Conservation (phyloP, 2,329 filamentous ascomycete species). For the Clarireedia sp. region DNA sequence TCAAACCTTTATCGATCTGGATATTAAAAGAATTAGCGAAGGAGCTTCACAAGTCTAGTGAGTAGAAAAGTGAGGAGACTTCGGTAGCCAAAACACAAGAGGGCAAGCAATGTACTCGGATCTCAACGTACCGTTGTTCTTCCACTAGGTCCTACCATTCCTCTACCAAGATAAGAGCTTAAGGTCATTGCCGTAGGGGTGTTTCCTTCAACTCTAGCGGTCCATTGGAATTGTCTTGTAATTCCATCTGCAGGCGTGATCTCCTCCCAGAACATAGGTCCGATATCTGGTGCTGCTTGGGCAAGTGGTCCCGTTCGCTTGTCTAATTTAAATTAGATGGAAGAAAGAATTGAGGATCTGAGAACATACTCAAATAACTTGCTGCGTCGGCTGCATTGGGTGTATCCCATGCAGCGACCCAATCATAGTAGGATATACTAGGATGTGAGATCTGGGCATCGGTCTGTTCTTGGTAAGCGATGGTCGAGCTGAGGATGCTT, state of each 20-base stretch:
- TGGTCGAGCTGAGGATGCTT: not conserved
- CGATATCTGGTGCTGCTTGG: constrained; percentile 58
- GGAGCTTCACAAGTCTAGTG: not conserved
- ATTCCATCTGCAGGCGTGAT: constrained; percentile 50
- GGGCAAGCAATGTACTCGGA: not conserved
- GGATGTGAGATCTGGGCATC: constrained; percentile 44
- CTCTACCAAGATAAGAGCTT: constrained; percentile 56
- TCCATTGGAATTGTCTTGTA: constrained; percentile 57
- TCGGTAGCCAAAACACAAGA: not conserved
- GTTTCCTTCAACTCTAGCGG: constrained; percentile 50
- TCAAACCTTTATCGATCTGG: constrained; percentile 46
- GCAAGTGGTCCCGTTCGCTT: constrained; percentile 51
- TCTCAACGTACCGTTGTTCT: constrained; percentile 36
- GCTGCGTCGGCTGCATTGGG: constrained; percentile 37
- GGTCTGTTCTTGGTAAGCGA: constrained; percentile 26
- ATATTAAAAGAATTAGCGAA: not conserved
- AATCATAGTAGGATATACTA: constrained; percentile 54
- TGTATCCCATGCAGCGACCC: constrained; percentile 49
- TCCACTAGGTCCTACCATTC: constrained; percentile 49
- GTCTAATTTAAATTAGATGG: constrained; percentile 21
- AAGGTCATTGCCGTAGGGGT: constrained; percentile 31
- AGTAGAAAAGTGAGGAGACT: not conserved
- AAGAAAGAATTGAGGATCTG: not conserved
- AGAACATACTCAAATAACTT: constrained; percentile 35
- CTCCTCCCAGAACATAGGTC: constrained; percentile 54